Evolutionary conservation across 805 yeast genomes (phyloP).

Genomic region (Saturnispora hagleri): DNA sequence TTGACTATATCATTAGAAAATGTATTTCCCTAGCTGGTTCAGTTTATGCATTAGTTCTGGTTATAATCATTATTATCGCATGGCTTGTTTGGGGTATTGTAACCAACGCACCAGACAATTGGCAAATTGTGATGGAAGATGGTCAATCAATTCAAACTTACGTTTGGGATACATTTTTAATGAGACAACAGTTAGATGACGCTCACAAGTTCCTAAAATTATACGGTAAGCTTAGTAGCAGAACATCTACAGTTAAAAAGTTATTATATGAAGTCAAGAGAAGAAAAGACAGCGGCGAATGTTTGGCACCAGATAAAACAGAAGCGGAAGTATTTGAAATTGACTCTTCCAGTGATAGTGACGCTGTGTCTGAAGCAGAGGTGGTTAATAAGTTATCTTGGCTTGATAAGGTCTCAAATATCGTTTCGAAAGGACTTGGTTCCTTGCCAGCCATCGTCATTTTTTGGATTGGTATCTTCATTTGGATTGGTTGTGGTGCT

Average conservation of each 20-base stretch:
- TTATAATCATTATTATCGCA: background rate
- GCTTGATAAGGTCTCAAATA: conserved; percentile 28
- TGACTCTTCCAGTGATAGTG: conserved; percentile 5
- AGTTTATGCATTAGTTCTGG: background rate
- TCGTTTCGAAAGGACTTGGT: conserved; percentile 22
- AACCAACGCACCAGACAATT: conserved; percentile 25
- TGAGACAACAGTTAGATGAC: conserved; percentile 31
- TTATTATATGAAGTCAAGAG: conserved; percentile 8
- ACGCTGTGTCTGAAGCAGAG: background rate
- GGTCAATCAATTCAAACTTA: conserved; percentile 33
- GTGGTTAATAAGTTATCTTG: conserved; percentile 21
- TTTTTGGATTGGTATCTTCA: conserved; percentile 31
- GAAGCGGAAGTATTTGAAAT: background rate
- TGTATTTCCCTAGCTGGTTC: background rate
- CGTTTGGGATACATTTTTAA: conserved; percentile 32
- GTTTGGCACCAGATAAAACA: background rate
- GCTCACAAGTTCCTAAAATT: conserved; percentile 21
- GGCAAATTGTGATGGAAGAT: conserved; percentile 36
- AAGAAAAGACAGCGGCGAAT: background rate
- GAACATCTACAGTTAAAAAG: conserved; percentile 19
- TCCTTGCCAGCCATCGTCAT: conserved; percentile 25
- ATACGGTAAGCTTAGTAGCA: conserved; percentile 24
- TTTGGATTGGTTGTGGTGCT: conserved; percentile 27
- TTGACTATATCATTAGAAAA: background rate
- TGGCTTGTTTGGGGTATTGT: conserved; percentile 10